Conservation (phyloP, 192 early-diverging fungal genomes). For the Piromyces finnis region DNA sequence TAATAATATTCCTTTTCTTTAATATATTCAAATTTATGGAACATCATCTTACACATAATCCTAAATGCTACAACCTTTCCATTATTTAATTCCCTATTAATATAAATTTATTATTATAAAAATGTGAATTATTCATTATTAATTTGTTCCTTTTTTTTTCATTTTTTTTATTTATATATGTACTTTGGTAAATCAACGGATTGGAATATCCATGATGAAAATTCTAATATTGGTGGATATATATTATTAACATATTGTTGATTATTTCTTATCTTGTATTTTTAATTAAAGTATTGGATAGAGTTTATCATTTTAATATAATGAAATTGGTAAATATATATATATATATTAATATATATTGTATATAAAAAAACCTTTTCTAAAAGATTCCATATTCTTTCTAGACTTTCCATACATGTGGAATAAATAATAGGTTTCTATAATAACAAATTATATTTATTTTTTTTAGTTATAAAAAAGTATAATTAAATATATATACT, state of each 20-base stretch:
- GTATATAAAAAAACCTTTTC: neutral
- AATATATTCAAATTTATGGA: constrained; percentile 46
- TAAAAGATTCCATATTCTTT: constrained; percentile 4
- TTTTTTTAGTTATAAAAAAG: too few species aligned
- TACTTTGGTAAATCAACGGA: constrained; percentile 40
- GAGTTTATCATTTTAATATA: too few species aligned
- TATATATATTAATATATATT: too few species aligned
- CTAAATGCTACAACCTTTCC: constrained; percentile 50
- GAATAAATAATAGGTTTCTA: constrained; percentile 32
- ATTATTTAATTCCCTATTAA: constrained; percentile 37
- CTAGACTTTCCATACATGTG: constrained; percentile 36
- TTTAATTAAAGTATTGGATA: too few species aligned
- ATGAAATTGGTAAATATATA: too few species aligned
- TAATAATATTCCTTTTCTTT: constrained; percentile 31
- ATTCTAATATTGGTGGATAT: constrained; percentile 55
- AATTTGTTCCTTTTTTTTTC: neutral
- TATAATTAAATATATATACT: too few species aligned
- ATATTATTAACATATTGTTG: constrained; percentile 34
- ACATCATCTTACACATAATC: constrained; percentile 58
- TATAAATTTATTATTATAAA: too few species aligned
- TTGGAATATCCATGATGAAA: constrained; percentile 61
- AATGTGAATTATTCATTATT: too few species aligned
- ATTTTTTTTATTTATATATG: neutral
- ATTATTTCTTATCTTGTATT: constrained; percentile 23
- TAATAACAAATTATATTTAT: too few species aligned